Evolutionary conservation across 805 yeast genomes (phyloP), one percentile per base, ranked within the genome.

Genomic region (Isabelozyma rhagii): DNA sequence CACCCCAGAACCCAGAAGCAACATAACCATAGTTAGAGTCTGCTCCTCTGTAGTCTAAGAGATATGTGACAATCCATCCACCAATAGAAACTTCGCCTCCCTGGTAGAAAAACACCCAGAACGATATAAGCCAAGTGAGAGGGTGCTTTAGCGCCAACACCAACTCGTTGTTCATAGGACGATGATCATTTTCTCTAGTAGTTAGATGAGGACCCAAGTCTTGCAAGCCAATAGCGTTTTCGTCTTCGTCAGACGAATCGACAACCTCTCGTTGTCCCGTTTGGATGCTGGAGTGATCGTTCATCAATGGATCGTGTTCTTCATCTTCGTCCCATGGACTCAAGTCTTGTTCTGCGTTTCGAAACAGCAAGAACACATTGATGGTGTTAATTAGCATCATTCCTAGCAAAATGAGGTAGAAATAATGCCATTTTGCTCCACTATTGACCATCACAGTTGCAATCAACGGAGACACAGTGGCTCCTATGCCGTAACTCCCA

Each of bases 1-100:
- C 93, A 27, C 79, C 77, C 91, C 91, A 86, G 60, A 78, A 86
- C 13, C 88, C 85, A 4, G 89, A 79, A 0, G 86, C 82, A 8
- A 85, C 81, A 56, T 80, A 83, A 9, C 90, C 86, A 18, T 69
- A 62, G 1, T 70, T 55, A 34, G 66, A 68, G 41, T 71, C 67
- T 11, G 83, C 82, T 13, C 74, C 63, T 51, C 87, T 77, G 46
- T 81, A 78, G 25, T 76, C 79, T 40, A 82, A 71, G 48, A 87
- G 66, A 56, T 77, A 87, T 1, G 89, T 82, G 45, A 82, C 83
- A n/a, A 82, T 68, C 91, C 92, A 86, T 4, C 89, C 85, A 1
- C 86, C 90, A 52, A 85, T 67, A 1, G 85, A 66, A 18, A 85
- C 84, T 62, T 86, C 92, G 3, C 82, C 79, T 5, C 92, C 93